These are phyloP conservation scores for Chaetomium fimeti DNA, from an alignment of 495 filamentous ascomycete genomes.

Conservation along the genomic window DNA sequence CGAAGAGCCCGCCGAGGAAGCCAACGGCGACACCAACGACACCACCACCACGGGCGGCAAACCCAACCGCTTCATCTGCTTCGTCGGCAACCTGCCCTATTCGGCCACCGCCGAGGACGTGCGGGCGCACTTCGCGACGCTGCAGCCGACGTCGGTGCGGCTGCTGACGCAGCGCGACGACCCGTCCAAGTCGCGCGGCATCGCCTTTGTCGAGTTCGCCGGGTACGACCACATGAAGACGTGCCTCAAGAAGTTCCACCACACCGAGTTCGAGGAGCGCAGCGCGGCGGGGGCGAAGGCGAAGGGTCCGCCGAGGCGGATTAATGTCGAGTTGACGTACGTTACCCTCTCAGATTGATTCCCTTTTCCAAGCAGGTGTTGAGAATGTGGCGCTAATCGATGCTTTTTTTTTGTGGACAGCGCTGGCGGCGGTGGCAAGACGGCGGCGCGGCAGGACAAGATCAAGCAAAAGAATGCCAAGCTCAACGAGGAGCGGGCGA, in stretches of 20 bases:
- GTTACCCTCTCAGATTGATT: slow-evolving; percentile 29
- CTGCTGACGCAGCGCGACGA: slow-evolving; percentile 70
- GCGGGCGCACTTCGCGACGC: slow-evolving; percentile 69
- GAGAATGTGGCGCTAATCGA: neutral
- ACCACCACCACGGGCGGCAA: slow-evolving; percentile 38
- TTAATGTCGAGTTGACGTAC: slow-evolving; percentile 92
- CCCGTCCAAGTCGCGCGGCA: slow-evolving; percentile 71
- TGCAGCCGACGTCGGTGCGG: slow-evolving; percentile 70
- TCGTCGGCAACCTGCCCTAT: slow-evolving; percentile 91
- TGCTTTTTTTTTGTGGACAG: slow-evolving; percentile 34
- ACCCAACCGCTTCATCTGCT: slow-evolving; percentile 72
- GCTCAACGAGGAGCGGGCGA: slow-evolving; percentile 74
- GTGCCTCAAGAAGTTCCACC: slow-evolving; percentile 84
- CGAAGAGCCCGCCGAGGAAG: neutral
- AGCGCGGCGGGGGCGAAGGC: slow-evolving; percentile 58
- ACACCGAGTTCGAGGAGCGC: slow-evolving; percentile 74
- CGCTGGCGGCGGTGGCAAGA: slow-evolving; percentile 82
- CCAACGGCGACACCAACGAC: slow-evolving; percentile 29
- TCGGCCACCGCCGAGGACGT: slow-evolving; percentile 67
- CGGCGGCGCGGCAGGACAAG: slow-evolving; percentile 65
- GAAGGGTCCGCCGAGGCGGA: slow-evolving; percentile 57
- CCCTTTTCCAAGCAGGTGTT: neutral
- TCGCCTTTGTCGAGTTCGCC: slow-evolving; percentile 91
- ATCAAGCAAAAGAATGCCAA: slow-evolving; percentile 79
- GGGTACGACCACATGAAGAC: slow-evolving; percentile 90